These are phyloP conservation scores for Lactifluus volemus DNA, from an alignment of 768 basidiomycete species.

Conservation along the genomic window DNA sequence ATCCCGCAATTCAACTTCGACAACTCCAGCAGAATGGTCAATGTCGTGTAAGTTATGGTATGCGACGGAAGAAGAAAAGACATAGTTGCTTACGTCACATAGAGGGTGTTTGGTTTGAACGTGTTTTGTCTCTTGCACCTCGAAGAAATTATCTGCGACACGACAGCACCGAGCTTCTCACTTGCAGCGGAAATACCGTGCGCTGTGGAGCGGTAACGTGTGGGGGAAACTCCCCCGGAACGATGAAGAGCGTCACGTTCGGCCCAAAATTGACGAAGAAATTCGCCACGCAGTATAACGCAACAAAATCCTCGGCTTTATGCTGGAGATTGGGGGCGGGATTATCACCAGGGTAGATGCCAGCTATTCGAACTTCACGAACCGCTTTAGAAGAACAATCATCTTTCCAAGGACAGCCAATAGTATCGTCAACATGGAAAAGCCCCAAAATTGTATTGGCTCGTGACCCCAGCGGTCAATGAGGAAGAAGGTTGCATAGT, in stretches of 20 bases:
- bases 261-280: conserved; percentile 40
- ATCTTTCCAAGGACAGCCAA: conserved; percentile 5
- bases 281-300: conserved; percentile 33
- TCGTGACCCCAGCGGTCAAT: conserved; percentile 77
- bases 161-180: conserved; percentile 38
- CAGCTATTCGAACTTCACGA: conserved; percentile 20
- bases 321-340: conserved; percentile 29
- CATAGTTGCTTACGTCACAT: conserved; percentile 24
- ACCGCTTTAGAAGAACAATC: conserved; percentile 18
- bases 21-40: not conserved
- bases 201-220: conserved; percentile 35
- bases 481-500: conserved; percentile 53
- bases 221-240: conserved; percentile 41
- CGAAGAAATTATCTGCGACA: conserved; percentile 31
- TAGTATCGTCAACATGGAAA: conserved; percentile 52
- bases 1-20: not conserved
- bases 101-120: no score
- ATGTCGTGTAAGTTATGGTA: not conserved
- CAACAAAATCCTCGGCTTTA: conserved; percentile 27
- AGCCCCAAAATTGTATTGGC: conserved; percentile 75
- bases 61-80: not conserved
- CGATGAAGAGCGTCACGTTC: conserved; percentile 37
- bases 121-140: conserved; percentile 1
- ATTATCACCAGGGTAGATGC: not conserved
- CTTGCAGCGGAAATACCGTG: conserved; percentile 38